Percentiles rank a stretch among this genome's conserved stretches.
Conservation (phyloP, 768 basidiomycete species). For the Mycena galericulata region DNA sequence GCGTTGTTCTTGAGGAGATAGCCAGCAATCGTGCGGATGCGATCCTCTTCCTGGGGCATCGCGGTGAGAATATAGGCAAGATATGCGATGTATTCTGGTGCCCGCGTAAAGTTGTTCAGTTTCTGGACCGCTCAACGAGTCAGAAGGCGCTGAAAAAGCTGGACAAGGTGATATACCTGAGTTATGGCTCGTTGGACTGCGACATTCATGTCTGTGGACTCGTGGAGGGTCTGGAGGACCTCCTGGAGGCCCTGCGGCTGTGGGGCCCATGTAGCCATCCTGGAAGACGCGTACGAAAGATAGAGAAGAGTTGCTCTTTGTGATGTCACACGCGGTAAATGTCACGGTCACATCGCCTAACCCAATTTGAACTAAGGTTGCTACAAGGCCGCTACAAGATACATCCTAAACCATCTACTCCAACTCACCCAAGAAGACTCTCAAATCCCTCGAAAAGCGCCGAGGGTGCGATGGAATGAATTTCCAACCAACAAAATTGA, state of each 20-base stretch:
- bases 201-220: constrained; percentile 85
- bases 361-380: too few species aligned
- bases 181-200: constrained; percentile 86
- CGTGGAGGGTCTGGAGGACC: constrained; percentile 91
- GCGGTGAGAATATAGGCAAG: constrained; percentile 92
- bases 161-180: constrained; percentile 63
- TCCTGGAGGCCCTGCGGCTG: constrained; percentile 89
- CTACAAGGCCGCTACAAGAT: too few species aligned
- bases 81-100: constrained; percentile 96
- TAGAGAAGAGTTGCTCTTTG: background rate
- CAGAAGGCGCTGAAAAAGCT: constrained; percentile 30
- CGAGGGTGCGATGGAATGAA: too few species aligned
- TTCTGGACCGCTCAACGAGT: constrained; percentile 62
- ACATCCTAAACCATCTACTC: too few species aligned
- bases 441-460: too few species aligned
- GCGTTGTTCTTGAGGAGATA: constrained; percentile 98
- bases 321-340: background rate
- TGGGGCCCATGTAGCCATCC: constrained; percentile 86
- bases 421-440: too few species aligned
- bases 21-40: constrained; percentile 95
- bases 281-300: constrained; percentile 51
- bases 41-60: constrained; percentile 87
- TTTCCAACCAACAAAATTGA: too few species aligned
- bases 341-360: background rate
- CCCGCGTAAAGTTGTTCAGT: constrained; percentile 87